Base-by-base conservation (phyloP, 176 grass and related monocot species). In the Rhynchospora pubera region DNA sequence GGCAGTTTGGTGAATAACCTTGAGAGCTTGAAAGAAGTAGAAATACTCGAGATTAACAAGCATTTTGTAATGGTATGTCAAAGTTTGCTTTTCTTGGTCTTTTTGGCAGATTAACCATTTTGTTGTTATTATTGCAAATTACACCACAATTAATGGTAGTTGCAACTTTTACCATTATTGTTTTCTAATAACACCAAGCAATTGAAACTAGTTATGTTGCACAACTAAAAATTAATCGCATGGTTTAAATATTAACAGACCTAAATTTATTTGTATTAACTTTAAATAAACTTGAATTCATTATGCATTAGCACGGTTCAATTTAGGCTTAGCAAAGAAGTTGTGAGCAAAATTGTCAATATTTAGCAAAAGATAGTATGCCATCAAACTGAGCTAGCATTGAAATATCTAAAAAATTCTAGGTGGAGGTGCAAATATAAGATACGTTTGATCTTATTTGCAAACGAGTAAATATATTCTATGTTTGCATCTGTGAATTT, bases 21-120 rank as follows among this genome's bases (percentile, higher is more conserved):
- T 0, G 79, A 82, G 7, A 52, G 39, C 44, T 50, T 66, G 60
- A 82, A 65, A 64, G 58, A 82, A 65, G 58, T 82, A 47, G 60
- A 82, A 26, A 48, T 82, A 5, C 79, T 82, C 9, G 60, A 82
- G 43, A 14, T 82, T 46, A 82, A 82, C 58, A 82, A 82, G 62
- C 62, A 64, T 65, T 82, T 82, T 57, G 43, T 82, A 48, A 82
- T 82, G 79, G 79, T 82, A 82, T 1, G 60, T 65, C 6, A 32
- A 65, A 80, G 34, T 10, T 8, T 82, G 21, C 22, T 65, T 50
- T 66, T 46, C 18, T 64, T 64, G 42, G 1, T n/a, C 72, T 55
- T 39, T 39, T 39, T 76, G 12, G 23, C 72, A 76, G 53, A 76
- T 76, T 55, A 53, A 74, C 24, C 23, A 76, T 52, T 30, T 52